Conservation (phyloP, 495 filamentous ascomycete species). For the Acidomyces sp. region DNA sequence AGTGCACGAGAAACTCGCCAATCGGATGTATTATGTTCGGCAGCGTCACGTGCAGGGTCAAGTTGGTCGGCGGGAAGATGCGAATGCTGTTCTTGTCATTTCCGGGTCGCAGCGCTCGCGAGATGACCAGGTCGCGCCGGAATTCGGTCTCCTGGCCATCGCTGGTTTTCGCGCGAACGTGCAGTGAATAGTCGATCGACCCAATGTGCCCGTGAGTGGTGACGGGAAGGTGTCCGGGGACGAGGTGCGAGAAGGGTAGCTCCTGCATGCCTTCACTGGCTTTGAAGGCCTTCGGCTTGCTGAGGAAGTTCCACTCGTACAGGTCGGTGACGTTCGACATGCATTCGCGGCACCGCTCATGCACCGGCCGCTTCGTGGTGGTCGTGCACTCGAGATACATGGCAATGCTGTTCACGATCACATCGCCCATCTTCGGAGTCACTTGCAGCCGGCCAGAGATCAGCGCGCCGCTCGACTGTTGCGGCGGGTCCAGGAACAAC, state of each 20-base stretch:
- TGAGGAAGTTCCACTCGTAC: slow-evolving; percentile 65
- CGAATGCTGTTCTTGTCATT: slow-evolving; percentile 65
- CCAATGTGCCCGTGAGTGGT: slow-evolving; percentile 61
- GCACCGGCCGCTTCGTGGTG: slow-evolving; percentile 67
- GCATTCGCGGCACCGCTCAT: slow-evolving; percentile 64
- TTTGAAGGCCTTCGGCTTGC: slow-evolving; percentile 48
- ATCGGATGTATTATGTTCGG: slow-evolving; percentile 78
- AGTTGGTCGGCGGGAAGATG: slow-evolving; percentile 90
- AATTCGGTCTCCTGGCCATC: slow-evolving; percentile 52
- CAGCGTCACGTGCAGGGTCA: slow-evolving; percentile 68
- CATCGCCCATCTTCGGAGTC: slow-evolving; percentile 37
- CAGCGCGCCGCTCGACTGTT: slow-evolving; percentile 67
- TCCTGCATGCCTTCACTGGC: slow-evolving; percentile 47
- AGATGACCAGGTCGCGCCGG: slow-evolving; percentile 51
- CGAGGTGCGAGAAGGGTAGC: slow-evolving; percentile 83
- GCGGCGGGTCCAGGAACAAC: slow-evolving; percentile 63
- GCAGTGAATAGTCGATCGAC: slow-evolving; percentile 64
- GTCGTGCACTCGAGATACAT: slow-evolving; percentile 55
- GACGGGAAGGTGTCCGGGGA: slow-evolving; percentile 77
- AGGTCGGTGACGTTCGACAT: slow-evolving; percentile 53
- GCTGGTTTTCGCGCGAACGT: slow-evolving; percentile 51
- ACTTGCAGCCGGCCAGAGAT: slow-evolving; percentile 62
- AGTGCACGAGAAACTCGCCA: slow-evolving; percentile 62
- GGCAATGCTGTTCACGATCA: slow-evolving; percentile 56
- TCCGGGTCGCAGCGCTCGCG: slow-evolving; percentile 64